Conservation (phyloP, 2,329 filamentous ascomycete species). For the Diaporthe sp. region DNA sequence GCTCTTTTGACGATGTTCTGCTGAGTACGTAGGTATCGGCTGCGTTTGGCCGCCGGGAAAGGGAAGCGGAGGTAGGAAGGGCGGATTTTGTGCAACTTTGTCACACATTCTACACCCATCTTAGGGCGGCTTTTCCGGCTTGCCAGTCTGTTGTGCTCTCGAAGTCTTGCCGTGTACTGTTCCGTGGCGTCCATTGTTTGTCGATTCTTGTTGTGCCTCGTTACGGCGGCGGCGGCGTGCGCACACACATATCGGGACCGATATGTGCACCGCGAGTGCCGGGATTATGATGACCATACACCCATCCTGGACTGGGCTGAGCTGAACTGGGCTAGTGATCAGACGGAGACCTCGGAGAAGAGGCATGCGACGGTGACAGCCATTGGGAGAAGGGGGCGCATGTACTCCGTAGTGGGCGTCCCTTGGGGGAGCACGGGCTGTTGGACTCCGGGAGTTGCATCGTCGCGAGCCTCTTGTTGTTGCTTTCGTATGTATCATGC, state of each 20-base stretch:
- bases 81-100: constrained; percentile 1
- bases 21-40: background rate
- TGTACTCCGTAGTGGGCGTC: constrained; percentile 8
- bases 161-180: constrained; percentile 12
- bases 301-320: background rate
- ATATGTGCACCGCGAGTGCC: constrained; percentile 11
- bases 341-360: background rate
- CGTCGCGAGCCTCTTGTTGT: background rate
- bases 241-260: constrained; percentile 2
- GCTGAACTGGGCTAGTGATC: constrained; percentile 8
- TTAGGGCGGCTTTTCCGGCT: background rate
- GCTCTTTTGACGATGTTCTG: background rate
- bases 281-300: background rate
- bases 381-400: background rate
- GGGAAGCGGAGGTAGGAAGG: background rate
- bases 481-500: background rate
- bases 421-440: background rate
- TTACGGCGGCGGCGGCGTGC: constrained; percentile 4
- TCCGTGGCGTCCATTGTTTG: constrained; percentile 29
- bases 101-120: constrained; percentile 10
- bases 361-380: constrained; percentile 33
- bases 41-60: constrained; percentile 33
- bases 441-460: constrained; percentile 18
- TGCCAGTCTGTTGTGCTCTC: constrained; percentile 12
- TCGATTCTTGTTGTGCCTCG: constrained; percentile 8